Percentiles rank a stretch among this genome's conserved stretches.
Conservation (phyloP, 306 rosid species). For the Biancaea sappan region DNA sequence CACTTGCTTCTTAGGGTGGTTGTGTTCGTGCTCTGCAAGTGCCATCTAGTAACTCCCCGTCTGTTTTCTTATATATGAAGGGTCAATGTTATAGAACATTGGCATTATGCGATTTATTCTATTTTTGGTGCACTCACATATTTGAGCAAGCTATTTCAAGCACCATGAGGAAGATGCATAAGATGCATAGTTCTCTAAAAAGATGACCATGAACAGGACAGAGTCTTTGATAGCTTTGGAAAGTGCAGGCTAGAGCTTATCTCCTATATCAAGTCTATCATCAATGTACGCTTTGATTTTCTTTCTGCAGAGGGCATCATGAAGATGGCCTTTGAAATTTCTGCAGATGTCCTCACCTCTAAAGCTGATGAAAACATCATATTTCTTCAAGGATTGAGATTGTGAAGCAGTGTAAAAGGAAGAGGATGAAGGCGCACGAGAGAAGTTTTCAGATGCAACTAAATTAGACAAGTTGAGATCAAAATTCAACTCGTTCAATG, state of each 20-base stretch:
- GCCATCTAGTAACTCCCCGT: neutral
- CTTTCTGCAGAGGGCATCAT: neutral
- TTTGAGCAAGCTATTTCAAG: neutral
- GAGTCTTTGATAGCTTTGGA: neutral
- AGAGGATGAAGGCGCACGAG: neutral
- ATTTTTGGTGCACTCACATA: neutral
- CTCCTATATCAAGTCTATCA: neutral
- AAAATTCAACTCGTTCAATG: too few species aligned
- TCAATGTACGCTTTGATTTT: neutral
- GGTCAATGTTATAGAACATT: neutral
- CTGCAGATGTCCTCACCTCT: neutral
- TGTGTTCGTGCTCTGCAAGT: neutral
- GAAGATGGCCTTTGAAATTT: neutral
- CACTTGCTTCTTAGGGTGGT: neutral
- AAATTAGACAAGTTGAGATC: too few species aligned
- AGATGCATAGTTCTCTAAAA: neutral
- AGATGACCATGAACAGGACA: neutral
- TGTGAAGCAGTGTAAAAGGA: neutral
- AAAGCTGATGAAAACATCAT: neutral
- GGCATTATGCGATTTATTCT: neutral
- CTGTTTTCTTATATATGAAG: neutral
- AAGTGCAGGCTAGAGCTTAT: neutral
- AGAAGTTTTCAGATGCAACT: too few species aligned
- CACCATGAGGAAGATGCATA: neutral
- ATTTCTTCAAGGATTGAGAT: neutral